Percentiles rank a stretch among this genome's conserved stretches.
These are phyloP conservation scores for Trichoderma sp. DNA, from an alignment of 2,329 filamentous ascomycete species.

Conservation along the genomic window DNA sequence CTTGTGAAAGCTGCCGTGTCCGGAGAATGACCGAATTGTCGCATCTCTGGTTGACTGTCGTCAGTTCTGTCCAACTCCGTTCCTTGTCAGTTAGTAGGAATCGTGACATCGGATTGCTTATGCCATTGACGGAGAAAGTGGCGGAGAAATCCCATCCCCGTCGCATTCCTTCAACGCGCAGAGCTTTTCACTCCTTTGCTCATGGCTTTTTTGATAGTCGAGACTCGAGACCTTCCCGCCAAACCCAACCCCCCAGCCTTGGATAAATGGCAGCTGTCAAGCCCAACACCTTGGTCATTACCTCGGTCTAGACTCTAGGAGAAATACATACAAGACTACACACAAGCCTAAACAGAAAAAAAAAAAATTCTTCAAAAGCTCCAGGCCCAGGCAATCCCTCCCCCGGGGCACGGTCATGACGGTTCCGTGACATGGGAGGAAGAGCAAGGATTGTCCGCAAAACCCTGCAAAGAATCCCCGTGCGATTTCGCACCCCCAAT, in stretches of 20 bases:
- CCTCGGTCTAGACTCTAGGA: background rate
- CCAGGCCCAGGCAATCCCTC: background rate
- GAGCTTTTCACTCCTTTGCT: background rate
- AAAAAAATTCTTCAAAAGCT: background rate
- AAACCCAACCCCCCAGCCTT: background rate
- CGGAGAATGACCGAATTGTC: background rate
- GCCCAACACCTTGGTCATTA: constrained; percentile 4
- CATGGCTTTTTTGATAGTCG: background rate
- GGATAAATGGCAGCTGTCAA: constrained; percentile 7
- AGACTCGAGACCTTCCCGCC: background rate
- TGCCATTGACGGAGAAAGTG: constrained; percentile 7
- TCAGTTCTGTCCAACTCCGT: background rate
- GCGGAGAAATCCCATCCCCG: constrained; percentile 12
- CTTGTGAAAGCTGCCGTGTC: background rate
- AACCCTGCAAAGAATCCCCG: background rate
- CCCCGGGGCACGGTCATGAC: constrained; percentile 18
- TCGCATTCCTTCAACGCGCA: background rate
- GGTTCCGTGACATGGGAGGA: constrained; percentile 18
- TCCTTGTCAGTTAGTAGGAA: background rate
- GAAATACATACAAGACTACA: background rate
- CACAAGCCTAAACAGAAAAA: no score
- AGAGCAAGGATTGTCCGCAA: constrained; percentile 7
- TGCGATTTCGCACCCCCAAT: constrained; percentile 4
- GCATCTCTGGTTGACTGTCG: no score
- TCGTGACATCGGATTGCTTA: background rate